Evolutionary conservation across 2,329 filamentous ascomycete species (phyloP), one percentile per base, ranked within the genome.

Genomic region (Exophiala spinifera): DNA sequence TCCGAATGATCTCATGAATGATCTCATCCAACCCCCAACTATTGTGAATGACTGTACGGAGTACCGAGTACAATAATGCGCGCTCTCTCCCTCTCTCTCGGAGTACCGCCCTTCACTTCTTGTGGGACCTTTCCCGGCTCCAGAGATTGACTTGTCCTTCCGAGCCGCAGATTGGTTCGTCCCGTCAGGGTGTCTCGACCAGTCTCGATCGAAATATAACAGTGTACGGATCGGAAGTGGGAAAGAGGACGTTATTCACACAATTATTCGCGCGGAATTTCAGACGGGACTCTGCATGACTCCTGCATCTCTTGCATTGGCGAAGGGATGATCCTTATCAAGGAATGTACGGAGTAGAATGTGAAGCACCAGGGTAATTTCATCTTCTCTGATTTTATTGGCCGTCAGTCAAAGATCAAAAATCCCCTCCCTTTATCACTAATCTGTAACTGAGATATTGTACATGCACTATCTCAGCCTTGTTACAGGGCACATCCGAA

Each of bases 61-160:
- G 11, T 31, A 11, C 28, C n/a, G n/a, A n/a, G n/a, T n/a, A n/a
- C n/a, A n/a, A n/a, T n/a, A n/a, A n/a, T n/a, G n/a, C n/a, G n/a
- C n/a, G n/a, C n/a, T n/a, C n/a, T n/a, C n/a, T n/a, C n/a, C n/a
- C n/a, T n/a, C n/a, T n/a, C n/a, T 31, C 28, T 31, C 28, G 8
- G 6, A 31, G 28, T 11, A 10, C 53, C 39, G 47, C 53, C 44
- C 49, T 49, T 55, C 42, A 48, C 34, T 48, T 57, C 14, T 17
- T 37, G 54, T 60, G 57, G 54, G 49, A 53, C 48, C 46, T 23
- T 25, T 21, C 44, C 44, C 48, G 54, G 42, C 45, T 55, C n/a
- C 33, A 55, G 43, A 60, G 45, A 60, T 60, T 60, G 51, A 51
- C 49, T 49, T 47, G 49, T 45, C 37, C 11, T 36, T 17, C 51